phyloP scores from a whole-genome alignment of 345 rosid genomes.

The Gossypium anomalum region DNA sequence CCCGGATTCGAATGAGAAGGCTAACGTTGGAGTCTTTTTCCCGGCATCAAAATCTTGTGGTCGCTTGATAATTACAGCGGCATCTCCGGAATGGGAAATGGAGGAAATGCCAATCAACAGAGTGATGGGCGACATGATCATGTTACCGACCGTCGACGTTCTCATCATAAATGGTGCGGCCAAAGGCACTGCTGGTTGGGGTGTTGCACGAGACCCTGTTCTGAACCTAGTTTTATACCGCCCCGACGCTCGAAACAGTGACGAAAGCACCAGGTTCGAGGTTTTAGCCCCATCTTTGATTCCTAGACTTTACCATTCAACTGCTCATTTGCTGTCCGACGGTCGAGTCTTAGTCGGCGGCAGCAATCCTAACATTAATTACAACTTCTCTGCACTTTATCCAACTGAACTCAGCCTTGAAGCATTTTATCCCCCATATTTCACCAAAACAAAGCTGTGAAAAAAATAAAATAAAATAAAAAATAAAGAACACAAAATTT shows the following conservation, averaged over 20 bases:
- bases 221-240: conserved; percentile 22
- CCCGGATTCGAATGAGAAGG: conserved; percentile 20
- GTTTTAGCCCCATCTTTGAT: conserved; percentile 27
- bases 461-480: too few relatives aligned
- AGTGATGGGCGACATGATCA: conserved; percentile 49
- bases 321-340: conserved; percentile 37
- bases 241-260: neutral
- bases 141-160: conserved; percentile 45
- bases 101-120: conserved; percentile 46
- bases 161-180: conserved; percentile 41
- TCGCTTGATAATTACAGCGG: conserved; percentile 19
- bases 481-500: too few relatives aligned
- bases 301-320: conserved; percentile 46
- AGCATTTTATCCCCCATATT: conserved; percentile 44
- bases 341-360: conserved; percentile 45
- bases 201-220: conserved; percentile 17
- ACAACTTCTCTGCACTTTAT: conserved; percentile 28
- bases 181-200: conserved; percentile 33
- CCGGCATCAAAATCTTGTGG: conserved; percentile 28
- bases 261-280: conserved; percentile 18
- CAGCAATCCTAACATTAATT: conserved; percentile 36
- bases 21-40: conserved; percentile 12
- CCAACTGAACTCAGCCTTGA: conserved; percentile 43
- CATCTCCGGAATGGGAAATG: conserved; percentile 29
- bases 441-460: conserved; percentile 20